phyloP scores from a whole-genome alignment of 306 rosid genomes.

The Cicer yamashitae region DNA sequence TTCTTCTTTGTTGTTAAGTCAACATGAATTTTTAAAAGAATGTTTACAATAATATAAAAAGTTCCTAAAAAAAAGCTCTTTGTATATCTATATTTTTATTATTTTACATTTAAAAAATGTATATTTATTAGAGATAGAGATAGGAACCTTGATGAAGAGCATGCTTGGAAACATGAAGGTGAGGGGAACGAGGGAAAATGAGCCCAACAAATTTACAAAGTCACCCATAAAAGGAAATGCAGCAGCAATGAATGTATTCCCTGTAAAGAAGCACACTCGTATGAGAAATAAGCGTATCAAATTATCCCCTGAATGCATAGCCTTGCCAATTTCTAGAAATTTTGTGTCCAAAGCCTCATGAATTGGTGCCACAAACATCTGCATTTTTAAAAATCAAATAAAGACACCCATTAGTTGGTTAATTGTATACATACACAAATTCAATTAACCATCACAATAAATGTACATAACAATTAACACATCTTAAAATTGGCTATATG shows the following conservation, averaged over 20 bases:
- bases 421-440: too few species aligned
- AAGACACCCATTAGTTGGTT: too few species aligned
- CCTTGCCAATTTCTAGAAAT: constrained; percentile 49
- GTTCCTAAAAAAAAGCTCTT: too few species aligned
- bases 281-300: constrained; percentile 51
- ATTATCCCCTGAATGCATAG: constrained; percentile 54
- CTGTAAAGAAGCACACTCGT: constrained; percentile 43
- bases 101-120: too few species aligned
- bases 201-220: constrained; percentile 64
- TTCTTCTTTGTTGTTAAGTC: too few species aligned
- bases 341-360: constrained; percentile 62
- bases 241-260: constrained; percentile 56
- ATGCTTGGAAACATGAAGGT: constrained; percentile 70
- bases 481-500: too few species aligned
- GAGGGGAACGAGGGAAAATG: constrained; percentile 59
- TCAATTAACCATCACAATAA: too few species aligned
- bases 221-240: constrained; percentile 71
- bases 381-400: not conserved
- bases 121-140: too few species aligned
- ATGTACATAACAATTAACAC: too few species aligned
- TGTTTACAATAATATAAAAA: too few species aligned
- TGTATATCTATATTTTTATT: too few species aligned
- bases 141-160: constrained; percentile 63
- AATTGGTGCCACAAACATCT: constrained; percentile 63
- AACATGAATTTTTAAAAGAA: too few species aligned